Base-by-base conservation (phyloP, 2,329 filamentous ascomycete species). In the Aulographum hederae region DNA sequence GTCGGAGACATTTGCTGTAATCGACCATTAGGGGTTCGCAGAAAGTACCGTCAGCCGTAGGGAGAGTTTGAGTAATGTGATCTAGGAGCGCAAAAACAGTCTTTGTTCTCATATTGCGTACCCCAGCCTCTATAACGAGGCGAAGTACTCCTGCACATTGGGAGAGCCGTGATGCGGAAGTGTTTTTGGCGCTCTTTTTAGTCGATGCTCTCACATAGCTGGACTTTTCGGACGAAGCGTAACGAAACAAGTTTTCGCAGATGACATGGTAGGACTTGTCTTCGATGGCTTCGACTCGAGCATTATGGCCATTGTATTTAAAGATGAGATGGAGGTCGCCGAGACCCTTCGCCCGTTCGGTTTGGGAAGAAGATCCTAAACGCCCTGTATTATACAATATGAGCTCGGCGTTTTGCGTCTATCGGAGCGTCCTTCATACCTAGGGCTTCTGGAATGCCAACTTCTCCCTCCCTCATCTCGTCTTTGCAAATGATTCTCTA, bases 81-180 rank as follows among this genome's bases (percentile, higher is more conserved):
- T 82, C 73, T 39, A 92, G 61, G 12, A 94, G 58, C 4, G 78
- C 70, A 42, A 75, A 67, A n/a, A 86, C 61, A 1, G 84, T 86
- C 49, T 82, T 91, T 37, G 64, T 61, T 44, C 73, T 78, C 39
- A 95, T 53, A 37, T 67, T 74, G 14, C 63, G 55, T 19, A 75
- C 60, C 15, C 79, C 78, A 33, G 76, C 67, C 39, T 77, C 72
- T 30, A 91, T 65, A 16, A 77, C 69, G 17, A 74, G 60, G 33
- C 81, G 74, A 34, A 95, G 55, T 5, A 76, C 74, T 29, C 70
- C 68, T 18, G 78, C 78, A 44, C 73, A 80, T 43, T 69, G 65
- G 33, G 67, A 63, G 8, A 98, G 61, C 17, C 77, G 68, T 6
- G n/a, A 6, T 2, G 60, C 52, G 8, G 35, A 32, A 4, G 39